phyloP scores from a whole-genome alignment of 1,284 basidiomycete species.

The Schizophyllum amplum region DNA sequence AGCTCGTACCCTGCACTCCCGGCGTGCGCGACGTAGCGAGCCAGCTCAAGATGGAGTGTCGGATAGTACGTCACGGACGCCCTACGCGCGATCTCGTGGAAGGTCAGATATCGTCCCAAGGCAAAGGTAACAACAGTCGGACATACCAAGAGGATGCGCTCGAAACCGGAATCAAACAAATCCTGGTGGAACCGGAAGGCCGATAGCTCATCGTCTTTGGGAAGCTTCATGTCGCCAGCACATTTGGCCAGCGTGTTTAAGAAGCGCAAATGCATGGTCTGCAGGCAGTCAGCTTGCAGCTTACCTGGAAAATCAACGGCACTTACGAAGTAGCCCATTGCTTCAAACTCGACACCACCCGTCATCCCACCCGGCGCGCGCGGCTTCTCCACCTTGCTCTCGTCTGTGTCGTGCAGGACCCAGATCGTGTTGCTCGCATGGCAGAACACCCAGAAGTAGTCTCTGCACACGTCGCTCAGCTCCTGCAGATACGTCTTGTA shows the following conservation, averaged over 20 bases:
- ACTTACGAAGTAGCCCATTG: slow-evolving; percentile 89
- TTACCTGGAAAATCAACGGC: neutral
- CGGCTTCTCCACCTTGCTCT: slow-evolving; percentile 80
- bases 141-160: slow-evolving; percentile 68
- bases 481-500: slow-evolving; percentile 92
- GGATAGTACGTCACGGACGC: slow-evolving; percentile 91
- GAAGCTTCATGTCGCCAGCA: slow-evolving; percentile 54
- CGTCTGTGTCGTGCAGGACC: slow-evolving; percentile 76
- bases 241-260: slow-evolving; percentile 69
- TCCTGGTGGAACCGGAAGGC: slow-evolving; percentile 78
- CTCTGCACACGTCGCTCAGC: slow-evolving; percentile 82
- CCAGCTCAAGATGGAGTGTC: slow-evolving; percentile 83
- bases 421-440: slow-evolving; percentile 91
- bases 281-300: slow-evolving; percentile 10
- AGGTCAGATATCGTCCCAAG: slow-evolving; percentile 8
- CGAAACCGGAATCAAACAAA: slow-evolving; percentile 82
- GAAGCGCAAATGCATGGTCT: slow-evolving; percentile 83
- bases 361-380: slow-evolving; percentile 97
- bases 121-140: neutral
- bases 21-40: slow-evolving; percentile 71
- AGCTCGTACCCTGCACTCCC: slow-evolving; percentile 59
- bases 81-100: slow-evolving; percentile 76
- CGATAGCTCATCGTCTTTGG: slow-evolving; percentile 62
- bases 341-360: slow-evolving; percentile 96
- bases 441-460: slow-evolving; percentile 99